A percentile compares a stretch with the other conserved stretches of the same genome.
These are phyloP conservation scores for Annulohypoxylon bovei DNA, from an alignment of 495 filamentous ascomycete genomes.

Conservation along the genomic window DNA sequence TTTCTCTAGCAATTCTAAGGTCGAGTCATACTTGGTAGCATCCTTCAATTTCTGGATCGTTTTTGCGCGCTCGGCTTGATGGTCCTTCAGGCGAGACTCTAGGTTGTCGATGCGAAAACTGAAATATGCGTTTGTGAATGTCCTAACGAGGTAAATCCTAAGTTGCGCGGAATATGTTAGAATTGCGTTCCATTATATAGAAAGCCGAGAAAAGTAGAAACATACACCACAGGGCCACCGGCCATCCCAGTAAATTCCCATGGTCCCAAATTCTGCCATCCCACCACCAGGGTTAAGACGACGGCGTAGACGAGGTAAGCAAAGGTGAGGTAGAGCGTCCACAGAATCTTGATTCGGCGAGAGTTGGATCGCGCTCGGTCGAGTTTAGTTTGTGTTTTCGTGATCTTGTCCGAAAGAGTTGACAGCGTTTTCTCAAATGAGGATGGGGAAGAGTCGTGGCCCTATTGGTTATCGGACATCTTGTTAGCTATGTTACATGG, in stretches of 20 bases:
- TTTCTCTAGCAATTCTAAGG: constrained; percentile 91
- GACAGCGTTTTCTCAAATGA: constrained; percentile 92
- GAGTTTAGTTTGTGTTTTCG: constrained; percentile 72
- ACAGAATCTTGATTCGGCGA: constrained; percentile 83
- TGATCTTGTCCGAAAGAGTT: constrained; percentile 81
- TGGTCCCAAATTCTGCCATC: constrained; percentile 80
- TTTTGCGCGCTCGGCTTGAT: constrained; percentile 78
- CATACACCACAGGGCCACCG: constrained; percentile 82
- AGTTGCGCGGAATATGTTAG: constrained; percentile 21
- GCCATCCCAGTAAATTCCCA: constrained; percentile 79
- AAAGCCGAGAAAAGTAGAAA: neutral
- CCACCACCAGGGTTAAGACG: constrained; percentile 82
- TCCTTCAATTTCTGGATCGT: constrained; percentile 94
- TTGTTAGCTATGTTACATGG: neutral
- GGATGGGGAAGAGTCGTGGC: constrained; percentile 84
- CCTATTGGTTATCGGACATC: constrained; percentile 56
- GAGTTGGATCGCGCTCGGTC: constrained; percentile 74
- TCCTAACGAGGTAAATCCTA: constrained; percentile 76
- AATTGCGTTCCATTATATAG: constrained; percentile 29
- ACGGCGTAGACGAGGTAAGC: constrained; percentile 87
- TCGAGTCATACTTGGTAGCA: constrained; percentile 94
- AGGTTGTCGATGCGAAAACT: constrained; percentile 79
- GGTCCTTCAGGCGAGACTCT: constrained; percentile 72
- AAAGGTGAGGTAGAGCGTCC: constrained; percentile 88
- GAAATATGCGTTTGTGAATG: constrained; percentile 71